Conservation (phyloP, 768 basidiomycete genomes). For the Postia placenta region DNA sequence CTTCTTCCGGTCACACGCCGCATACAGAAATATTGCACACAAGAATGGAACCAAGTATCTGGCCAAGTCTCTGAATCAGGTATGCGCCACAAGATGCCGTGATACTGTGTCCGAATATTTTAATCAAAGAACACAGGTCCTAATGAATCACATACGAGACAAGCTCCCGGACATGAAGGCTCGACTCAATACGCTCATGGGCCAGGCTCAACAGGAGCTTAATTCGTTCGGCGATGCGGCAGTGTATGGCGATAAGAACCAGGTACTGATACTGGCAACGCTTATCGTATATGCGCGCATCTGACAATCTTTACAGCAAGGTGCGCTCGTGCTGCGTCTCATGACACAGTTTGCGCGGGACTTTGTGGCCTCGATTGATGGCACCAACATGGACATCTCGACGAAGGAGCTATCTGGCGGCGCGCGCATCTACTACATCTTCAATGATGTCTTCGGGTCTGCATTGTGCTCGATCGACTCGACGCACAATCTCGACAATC, state of each 20-base stretch:
- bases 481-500: slow-evolving; percentile 83
- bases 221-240: slow-evolving; percentile 94
- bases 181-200: slow-evolving; percentile 94
- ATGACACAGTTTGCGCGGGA: slow-evolving; percentile 99
- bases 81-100: slow-evolving; percentile 30
- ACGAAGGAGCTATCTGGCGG: slow-evolving; percentile 98
- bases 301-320: slow-evolving; percentile 58
- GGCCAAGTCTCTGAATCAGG: slow-evolving; percentile 91
- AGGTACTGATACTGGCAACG: slow-evolving; percentile 37
- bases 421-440: slow-evolving; percentile 98
- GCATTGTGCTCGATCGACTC: slow-evolving; percentile 89
- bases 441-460: slow-evolving; percentile 95
- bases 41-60: slow-evolving; percentile 97
- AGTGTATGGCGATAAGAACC: slow-evolving; percentile 86
- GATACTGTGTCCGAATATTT: not conserved
- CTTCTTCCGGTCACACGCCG: slow-evolving; percentile 85
- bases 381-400: slow-evolving; percentile 91
- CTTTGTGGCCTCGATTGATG: slow-evolving; percentile 95
- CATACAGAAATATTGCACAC: slow-evolving; percentile 93
- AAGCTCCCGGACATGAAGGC: slow-evolving; percentile 99
- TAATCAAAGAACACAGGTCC: slow-evolving; percentile 58
- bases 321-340: slow-evolving; percentile 82
- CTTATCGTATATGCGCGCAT: too few relatives aligned
- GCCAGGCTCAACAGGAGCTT: slow-evolving; percentile 97
- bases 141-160: slow-evolving; percentile 97